Evolutionary conservation across 1,284 basidiomycete genomes (phyloP).

Genomic region (Papiliotrema nemorosa): DNA sequence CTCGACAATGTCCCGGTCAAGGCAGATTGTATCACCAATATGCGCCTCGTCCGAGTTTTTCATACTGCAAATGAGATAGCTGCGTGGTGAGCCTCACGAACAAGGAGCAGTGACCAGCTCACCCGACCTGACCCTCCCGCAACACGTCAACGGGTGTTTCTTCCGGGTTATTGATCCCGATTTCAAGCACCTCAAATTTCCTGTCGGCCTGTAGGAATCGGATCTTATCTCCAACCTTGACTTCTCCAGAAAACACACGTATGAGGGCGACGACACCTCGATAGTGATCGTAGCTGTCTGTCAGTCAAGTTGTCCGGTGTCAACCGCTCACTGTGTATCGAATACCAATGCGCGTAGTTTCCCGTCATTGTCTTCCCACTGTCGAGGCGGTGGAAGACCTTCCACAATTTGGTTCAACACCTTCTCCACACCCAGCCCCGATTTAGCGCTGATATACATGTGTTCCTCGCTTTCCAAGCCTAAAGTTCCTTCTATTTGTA

Average conservation of each 20-base stretch:
- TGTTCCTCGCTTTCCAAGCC: slow-evolving; percentile 70
- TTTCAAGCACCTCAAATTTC: slow-evolving; percentile 85
- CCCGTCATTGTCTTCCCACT: slow-evolving; percentile 45
- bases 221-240: slow-evolving; percentile 81
- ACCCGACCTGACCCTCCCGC: slow-evolving; percentile 86
- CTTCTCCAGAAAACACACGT: slow-evolving; percentile 60
- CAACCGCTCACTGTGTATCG: slow-evolving; percentile 67
- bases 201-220: slow-evolving; percentile 80
- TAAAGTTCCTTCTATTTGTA: slow-evolving; percentile 76
- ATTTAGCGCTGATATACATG: slow-evolving; percentile 85
- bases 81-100: slow-evolving; percentile 3
- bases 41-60: slow-evolving; percentile 83
- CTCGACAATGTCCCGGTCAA: slow-evolving; percentile 68
- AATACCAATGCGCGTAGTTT: slow-evolving; percentile 85
- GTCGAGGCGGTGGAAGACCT: slow-evolving; percentile 68
- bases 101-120: slow-evolving; percentile 51
- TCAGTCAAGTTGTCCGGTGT: neutral
- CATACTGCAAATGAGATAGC: slow-evolving; percentile 79
- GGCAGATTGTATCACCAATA: slow-evolving; percentile 83
- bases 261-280: slow-evolving; percentile 93
- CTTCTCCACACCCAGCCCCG: slow-evolving; percentile 68
- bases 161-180: slow-evolving; percentile 90
- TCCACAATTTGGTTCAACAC: slow-evolving; percentile 79
- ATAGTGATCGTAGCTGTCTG: slow-evolving; percentile 86
- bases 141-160: slow-evolving; percentile 69